Base-by-base conservation (phyloP, 352 stramenopile genomes). In the Phytophthora pini region DNA sequence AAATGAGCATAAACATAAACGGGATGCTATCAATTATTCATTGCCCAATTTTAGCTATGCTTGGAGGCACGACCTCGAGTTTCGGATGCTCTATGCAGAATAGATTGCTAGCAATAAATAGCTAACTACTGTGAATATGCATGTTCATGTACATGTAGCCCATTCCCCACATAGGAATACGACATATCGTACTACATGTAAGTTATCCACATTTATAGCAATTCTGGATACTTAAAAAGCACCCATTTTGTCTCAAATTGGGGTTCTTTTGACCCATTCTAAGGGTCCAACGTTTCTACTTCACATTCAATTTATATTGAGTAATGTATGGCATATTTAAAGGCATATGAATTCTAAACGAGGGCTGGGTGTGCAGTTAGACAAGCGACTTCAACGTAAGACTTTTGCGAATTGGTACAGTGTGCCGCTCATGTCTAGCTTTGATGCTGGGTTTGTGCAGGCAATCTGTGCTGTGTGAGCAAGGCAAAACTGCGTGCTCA, bases 1-100 rank as follows among this genome's bases (percentile, higher is more conserved):
- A 48, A 59, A 40, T 48, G 56, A 26, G 54, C 56, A 57, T 65
- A 51, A 65, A 57, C 56, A 48, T 36, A 36, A 36, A 36, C 29
- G 29, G 5, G 29, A 36, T 12, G 31, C 7, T 36, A 36, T 36
- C 31, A 36, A 36, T 32, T 32, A 20, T 20, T 20, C 17, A 20
- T 32, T 32, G 29, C 31, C 31, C 8, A 36, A 36, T 26, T 26
- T 26, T 4, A 26, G 24, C 24, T 26, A 26, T 20, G 0, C 17
- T 20, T 20, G 17, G 17, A 20, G 17, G 17, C 17, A 20, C 17
- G 17, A 20, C 17, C 17, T 20, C 17, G 17, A 20, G 0, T 20
- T 20, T 20, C 0, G 17, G 17, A 20, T 26, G 24, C 24, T 4
- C 24, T 26, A 26, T 4, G 24, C 24, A 26, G 24, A 26, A 26